phyloP scores from a whole-genome alignment of 305 asterid genomes.

The Coffea humblotiana region DNA sequence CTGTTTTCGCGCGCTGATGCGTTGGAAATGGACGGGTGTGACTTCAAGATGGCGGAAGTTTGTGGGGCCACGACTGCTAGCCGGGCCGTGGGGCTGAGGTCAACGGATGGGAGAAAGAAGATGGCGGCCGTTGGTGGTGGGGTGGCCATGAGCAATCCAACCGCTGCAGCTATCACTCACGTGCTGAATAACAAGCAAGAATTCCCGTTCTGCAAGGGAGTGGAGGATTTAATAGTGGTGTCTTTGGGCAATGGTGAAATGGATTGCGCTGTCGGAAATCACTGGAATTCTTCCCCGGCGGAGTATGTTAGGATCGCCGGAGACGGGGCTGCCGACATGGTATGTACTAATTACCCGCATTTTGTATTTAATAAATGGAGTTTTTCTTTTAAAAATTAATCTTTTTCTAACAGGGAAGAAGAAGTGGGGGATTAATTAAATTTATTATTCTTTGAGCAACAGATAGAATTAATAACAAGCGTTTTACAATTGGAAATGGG shows the following conservation, averaged over 20 bases:
- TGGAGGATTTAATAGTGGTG: constrained; percentile 60
- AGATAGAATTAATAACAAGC: background rate
- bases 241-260: constrained; percentile 59
- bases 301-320: constrained; percentile 47
- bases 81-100: constrained; percentile 37
- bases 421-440: background rate
- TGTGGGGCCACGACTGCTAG: constrained; percentile 56
- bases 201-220: constrained; percentile 60
- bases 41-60: constrained; percentile 53
- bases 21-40: constrained; percentile 69
- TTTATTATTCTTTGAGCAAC: background rate
- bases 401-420: too few relatives aligned
- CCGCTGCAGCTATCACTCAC: constrained; percentile 83
- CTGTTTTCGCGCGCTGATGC: constrained; percentile 86
- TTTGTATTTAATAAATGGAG: background rate
- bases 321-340: constrained; percentile 74
- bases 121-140: constrained; percentile 64
- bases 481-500: background rate
- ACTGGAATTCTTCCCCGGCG: constrained; percentile 14
- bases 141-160: constrained; percentile 64
- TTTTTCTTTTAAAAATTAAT: too few relatives aligned
- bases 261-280: constrained; percentile 17
- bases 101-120: constrained; percentile 58
- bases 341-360: constrained; percentile 2
- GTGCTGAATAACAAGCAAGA: constrained; percentile 83